A percentile compares a stretch with the other conserved stretches of the same genome.
phyloP scores from a whole-genome alignment of 1,139 yeast genomes.

The Magnusiomyces clavatus region DNA sequence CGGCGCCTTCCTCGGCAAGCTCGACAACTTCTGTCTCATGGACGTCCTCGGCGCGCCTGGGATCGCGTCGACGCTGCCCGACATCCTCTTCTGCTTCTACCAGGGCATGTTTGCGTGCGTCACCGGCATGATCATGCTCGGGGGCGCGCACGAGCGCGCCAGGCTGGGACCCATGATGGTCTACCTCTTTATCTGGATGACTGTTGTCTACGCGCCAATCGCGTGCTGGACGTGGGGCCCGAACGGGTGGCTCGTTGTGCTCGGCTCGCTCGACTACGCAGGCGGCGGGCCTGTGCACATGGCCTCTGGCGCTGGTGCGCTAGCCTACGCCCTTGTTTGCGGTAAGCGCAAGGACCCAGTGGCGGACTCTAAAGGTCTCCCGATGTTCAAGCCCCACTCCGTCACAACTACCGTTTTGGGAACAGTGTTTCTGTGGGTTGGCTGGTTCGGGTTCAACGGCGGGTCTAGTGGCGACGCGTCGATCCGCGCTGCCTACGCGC shows the following conservation, averaged over 20 bases:
- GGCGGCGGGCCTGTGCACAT: slow-evolving; percentile 99
- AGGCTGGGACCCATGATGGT: slow-evolving; percentile 94
- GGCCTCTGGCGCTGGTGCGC: slow-evolving; percentile 88
- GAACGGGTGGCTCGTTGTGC: slow-evolving; percentile 73
- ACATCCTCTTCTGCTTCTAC: slow-evolving; percentile 77
- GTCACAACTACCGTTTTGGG: slow-evolving; percentile 89
- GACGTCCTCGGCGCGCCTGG: slow-evolving; percentile 77
- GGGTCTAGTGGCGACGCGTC: slow-evolving; percentile 92
- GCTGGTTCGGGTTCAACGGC: slow-evolving; percentile 98
- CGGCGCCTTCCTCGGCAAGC: slow-evolving; percentile 67
- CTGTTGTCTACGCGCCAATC: slow-evolving; percentile 91
- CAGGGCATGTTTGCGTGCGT: slow-evolving; percentile 95
- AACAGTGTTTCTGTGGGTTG: slow-evolving; percentile 91
- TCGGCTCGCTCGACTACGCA: slow-evolving; percentile 90
- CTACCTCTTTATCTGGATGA: slow-evolving; percentile 85
- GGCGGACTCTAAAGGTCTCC: slow-evolving; percentile 48
- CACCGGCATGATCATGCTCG: slow-evolving; percentile 88
- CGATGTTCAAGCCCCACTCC: slow-evolving; percentile 87
- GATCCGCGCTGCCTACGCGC: slow-evolving; percentile 89
- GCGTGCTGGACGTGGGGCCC: slow-evolving; percentile 98
- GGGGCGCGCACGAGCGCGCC: slow-evolving; percentile 98
- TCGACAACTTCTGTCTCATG: slow-evolving; percentile 71
- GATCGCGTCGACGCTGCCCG: slow-evolving; percentile 64
- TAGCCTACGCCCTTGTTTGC: slow-evolving; percentile 81
- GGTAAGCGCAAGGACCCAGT: slow-evolving; percentile 80